Evolutionary conservation across 2,329 filamentous ascomycete genomes (phyloP).

Genomic region (Phialophora tarda): DNA sequence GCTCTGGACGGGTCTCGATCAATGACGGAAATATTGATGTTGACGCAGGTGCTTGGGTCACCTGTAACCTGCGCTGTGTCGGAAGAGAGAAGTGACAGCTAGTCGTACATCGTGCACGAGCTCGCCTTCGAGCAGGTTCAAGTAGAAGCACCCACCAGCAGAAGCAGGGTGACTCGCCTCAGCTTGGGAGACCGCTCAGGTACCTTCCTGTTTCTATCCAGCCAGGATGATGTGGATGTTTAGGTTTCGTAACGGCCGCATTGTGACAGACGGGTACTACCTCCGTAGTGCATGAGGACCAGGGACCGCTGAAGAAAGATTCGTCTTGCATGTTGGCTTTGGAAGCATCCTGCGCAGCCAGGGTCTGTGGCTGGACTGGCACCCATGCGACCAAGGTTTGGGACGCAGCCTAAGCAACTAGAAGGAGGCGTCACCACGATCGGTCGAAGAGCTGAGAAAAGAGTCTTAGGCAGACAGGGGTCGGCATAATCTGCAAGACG

Average conservation of each 20-base stretch:
- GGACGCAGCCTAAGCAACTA: background rate
- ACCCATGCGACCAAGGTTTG: conserved; percentile 1
- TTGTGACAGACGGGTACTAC: background rate
- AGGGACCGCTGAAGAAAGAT: background rate
- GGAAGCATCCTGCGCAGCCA: background rate
- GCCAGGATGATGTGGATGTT: background rate
- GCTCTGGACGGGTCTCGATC: background rate
- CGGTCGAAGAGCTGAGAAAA: background rate
- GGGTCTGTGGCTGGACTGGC: background rate
- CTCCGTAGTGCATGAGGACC: background rate
- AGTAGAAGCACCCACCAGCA: background rate
- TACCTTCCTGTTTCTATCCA: background rate
- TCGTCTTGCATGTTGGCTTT: background rate
- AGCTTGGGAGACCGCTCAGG: background rate
- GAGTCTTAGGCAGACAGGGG: background rate
- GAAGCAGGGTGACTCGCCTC: background rate
- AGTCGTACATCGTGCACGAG: background rate
- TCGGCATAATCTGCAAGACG: background rate
- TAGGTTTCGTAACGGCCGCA: background rate
- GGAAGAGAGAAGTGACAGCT: background rate
- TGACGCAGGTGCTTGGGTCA: background rate
- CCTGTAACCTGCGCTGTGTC: background rate
- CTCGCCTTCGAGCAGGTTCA: background rate
- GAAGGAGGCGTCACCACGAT: background rate
- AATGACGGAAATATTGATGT: background rate